phyloP scores from a whole-genome alignment of 495 filamentous ascomycete species.

The Penicillium steckii region DNA sequence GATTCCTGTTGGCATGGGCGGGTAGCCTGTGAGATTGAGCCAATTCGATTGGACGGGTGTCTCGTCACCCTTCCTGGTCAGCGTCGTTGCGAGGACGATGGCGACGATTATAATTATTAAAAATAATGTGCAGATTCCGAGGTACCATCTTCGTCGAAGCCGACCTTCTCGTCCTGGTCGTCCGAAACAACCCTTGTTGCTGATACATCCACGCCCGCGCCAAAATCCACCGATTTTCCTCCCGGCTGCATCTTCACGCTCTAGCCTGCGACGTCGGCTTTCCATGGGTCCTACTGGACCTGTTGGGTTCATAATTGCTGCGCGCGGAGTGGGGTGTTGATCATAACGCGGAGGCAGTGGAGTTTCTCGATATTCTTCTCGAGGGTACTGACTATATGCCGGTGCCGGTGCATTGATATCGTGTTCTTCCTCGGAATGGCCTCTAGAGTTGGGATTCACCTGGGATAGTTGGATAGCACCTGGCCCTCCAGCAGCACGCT shows the following conservation, averaged over 20 bases:
- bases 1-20: constrained; percentile 80
- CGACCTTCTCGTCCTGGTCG: constrained; percentile 61
- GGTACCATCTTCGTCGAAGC: constrained; percentile 60
- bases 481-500: constrained; percentile 37
- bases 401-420: constrained; percentile 30
- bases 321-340: constrained; percentile 19
- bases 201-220: constrained; percentile 59
- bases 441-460: constrained; percentile 20
- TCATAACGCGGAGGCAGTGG: constrained; percentile 29
- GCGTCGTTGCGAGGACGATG: constrained; percentile 57
- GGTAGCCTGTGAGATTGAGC: constrained; percentile 82
- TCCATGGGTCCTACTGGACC: constrained; percentile 45
- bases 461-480: constrained; percentile 48
- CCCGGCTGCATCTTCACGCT: constrained; percentile 60
- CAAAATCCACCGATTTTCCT: constrained; percentile 57
- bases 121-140: constrained; percentile 51
- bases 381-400: constrained; percentile 27
- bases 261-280: constrained; percentile 53
- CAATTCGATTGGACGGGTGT: constrained; percentile 57
- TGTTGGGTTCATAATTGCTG: constrained; percentile 24
- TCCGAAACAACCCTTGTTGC: constrained; percentile 59
- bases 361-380: constrained; percentile 8
- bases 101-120: constrained; percentile 58
- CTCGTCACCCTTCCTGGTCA: constrained; percentile 49
- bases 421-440: not conserved